Conservation (phyloP, 1,139 yeast genomes). For the Geotrichum aggregatum region DNA sequence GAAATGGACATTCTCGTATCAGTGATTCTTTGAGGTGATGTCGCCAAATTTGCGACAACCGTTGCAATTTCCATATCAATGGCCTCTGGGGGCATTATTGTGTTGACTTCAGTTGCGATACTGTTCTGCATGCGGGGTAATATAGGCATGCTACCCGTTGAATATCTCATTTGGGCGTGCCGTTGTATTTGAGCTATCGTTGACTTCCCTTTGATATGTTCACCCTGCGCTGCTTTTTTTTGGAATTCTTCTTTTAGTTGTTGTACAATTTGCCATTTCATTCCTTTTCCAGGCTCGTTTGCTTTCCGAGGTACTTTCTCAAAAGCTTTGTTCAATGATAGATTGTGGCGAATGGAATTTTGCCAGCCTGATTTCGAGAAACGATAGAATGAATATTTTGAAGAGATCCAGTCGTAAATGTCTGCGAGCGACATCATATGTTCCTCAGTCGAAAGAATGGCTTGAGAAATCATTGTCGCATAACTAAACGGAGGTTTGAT, state of each 20-base stretch:
- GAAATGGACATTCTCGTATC: neutral
- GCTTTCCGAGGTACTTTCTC: conserved; percentile 95
- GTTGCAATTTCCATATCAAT: conserved; percentile 18
- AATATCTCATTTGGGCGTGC: neutral
- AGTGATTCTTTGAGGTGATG: conserved; percentile 12
- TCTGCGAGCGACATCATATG: conserved; percentile 88
- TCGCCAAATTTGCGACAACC: conserved; percentile 19
- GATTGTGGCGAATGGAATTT: conserved; percentile 76
- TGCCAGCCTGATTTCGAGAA: conserved; percentile 96
- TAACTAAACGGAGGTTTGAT: conserved; percentile 95
- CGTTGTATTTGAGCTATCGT: conserved; percentile 16
- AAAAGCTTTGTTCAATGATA: conserved; percentile 77
- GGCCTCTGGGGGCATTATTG: conserved; percentile 3
- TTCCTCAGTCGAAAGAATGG: conserved; percentile 80
- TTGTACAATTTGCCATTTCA: conserved; percentile 96
- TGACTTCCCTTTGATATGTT: conserved; percentile 41
- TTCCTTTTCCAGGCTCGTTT: conserved; percentile 97
- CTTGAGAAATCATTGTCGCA: conserved; percentile 98
- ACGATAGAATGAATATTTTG: conserved; percentile 86
- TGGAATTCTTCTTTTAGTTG: conserved; percentile 79
- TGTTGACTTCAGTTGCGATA: neutral
- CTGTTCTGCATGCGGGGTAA: neutral
- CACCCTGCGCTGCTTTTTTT: conserved; percentile 65
- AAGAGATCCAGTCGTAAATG: conserved; percentile 84
- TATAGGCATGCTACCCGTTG: neutral